Base-by-base conservation (phyloP, 169 alveolate genomes). In the Eimeria necatrix region DNA sequence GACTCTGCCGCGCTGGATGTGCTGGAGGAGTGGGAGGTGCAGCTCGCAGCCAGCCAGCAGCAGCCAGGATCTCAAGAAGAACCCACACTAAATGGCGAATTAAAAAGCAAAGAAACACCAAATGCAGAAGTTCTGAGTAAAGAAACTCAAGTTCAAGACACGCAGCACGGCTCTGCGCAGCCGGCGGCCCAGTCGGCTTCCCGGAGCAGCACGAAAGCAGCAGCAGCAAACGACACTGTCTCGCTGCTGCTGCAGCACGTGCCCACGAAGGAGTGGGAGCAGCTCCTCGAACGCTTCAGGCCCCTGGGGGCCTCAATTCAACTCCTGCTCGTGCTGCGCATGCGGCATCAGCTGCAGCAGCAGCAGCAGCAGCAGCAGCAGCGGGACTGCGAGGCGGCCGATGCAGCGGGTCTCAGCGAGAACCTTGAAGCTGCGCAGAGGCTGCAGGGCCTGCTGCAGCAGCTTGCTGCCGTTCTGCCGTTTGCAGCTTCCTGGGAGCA, bases 401-500 rank as follows among this genome's bases (percentile, higher is more conserved):
- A 16, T 18, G 9, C 6, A 32, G 49, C 10, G 4, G 71, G 46
- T 12, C 24, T 41, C 20, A 16, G 41, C 49, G 88, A 51, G 2
- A 52, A 18, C 46, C 14, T 41, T 41, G 84, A 80, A 51, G 61
- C 53, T 6, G 56, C 71, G 53, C 32, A 46, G 32, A 73, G 20
- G 14, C 91, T 84, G 60, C 76, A 26, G 48, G 52, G 24, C 78
- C 76, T 56, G 91, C 91, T 84, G 4, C 60, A 84, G 22, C 64
- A 26, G 12, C 73, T 56, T n/a, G 78, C 48, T 8, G 59, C 73
- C 18, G 56, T 84, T 59, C 91, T 84, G 78, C 91, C 91, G 7
- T 84, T 84, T 41, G 91, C 91, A 5, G 76, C 91, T 26, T 48
- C 91, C 41, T 84, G 91, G 91, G 91, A 53, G 49, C 91, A 84